Evolutionary conservation across 2,329 filamentous ascomycete genomes (phyloP).

Genomic region (Cladosporium sp.): DNA sequence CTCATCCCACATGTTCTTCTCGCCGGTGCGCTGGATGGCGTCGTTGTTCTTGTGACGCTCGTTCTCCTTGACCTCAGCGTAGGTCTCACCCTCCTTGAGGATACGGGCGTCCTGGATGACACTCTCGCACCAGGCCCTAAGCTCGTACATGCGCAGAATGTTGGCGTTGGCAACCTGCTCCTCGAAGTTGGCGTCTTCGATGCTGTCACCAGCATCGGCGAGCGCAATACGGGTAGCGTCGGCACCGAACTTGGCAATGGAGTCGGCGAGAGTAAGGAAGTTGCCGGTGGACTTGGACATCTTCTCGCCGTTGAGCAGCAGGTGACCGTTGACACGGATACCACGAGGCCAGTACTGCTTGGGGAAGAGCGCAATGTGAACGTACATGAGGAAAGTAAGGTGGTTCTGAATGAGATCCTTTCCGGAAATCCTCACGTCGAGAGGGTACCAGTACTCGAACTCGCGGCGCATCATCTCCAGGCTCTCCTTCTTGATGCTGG

Average conservation of each 20-base stretch:
- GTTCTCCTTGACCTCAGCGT: constrained; percentile 43
- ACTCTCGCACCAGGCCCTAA: constrained; percentile 92
- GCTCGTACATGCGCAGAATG: constrained; percentile 78
- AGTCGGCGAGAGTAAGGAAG: constrained; percentile 86
- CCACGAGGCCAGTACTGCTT: constrained; percentile 84
- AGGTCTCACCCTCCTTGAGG: constrained; percentile 46
- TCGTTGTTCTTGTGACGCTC: constrained; percentile 53
- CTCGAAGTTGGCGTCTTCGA: constrained; percentile 96
- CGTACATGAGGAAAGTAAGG: constrained; percentile 92
- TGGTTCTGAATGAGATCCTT: constrained; percentile 96
- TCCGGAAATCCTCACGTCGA: constrained; percentile 83
- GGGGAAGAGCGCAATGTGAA: constrained; percentile 86
- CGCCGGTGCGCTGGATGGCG: constrained; percentile 70
- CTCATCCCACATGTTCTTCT: constrained; percentile 76
- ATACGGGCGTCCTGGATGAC: constrained; percentile 62
- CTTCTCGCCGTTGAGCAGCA: constrained; percentile 95
- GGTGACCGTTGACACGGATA: constrained; percentile 86
- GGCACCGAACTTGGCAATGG: constrained; percentile 88
- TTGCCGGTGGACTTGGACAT: constrained; percentile 98
- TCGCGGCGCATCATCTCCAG: constrained; percentile 82
- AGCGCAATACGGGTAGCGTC: constrained; percentile 89
- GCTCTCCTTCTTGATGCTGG: constrained; percentile 70
- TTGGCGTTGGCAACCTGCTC: constrained; percentile 91
- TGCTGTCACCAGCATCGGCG: constrained; percentile 90
- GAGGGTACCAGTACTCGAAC: constrained; percentile 95